phyloP scores from a whole-genome alignment of 225 moss, liverwort and hornwort genomes.

The Straminergon stramineum region DNA sequence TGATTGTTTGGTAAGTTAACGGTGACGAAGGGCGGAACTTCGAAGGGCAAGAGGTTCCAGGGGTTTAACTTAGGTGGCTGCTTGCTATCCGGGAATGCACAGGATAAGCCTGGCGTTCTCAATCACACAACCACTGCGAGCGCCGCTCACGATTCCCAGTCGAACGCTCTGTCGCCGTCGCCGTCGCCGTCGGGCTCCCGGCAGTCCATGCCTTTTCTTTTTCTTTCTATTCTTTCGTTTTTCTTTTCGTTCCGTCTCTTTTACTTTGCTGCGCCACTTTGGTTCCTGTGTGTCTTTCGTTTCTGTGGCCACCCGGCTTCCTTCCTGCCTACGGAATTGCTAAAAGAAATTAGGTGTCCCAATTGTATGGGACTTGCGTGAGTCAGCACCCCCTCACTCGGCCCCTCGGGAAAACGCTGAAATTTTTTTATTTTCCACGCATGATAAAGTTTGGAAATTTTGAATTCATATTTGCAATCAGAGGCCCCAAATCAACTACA shows the following conservation, averaged over 20 bases:
- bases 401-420: too few relatives aligned
- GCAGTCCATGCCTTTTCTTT: background rate
- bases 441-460: too few relatives aligned
- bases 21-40: background rate
- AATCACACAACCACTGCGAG: constrained; percentile 12
- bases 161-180: background rate
- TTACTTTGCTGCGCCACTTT: background rate
- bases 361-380: background rate
- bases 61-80: constrained; percentile 1
- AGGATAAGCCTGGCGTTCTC: constrained; percentile 35
- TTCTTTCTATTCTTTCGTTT: background rate
- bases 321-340: background rate
- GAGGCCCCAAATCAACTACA: too few relatives aligned
- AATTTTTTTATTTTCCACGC: too few relatives aligned
- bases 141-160: background rate
- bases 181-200: background rate
- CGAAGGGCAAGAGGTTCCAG: background rate
- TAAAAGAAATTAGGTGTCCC: background rate
- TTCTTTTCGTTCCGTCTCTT: background rate
- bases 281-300: background rate
- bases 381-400: background rate
- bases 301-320: background rate
- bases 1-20: background rate
- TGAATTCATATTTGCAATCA: too few relatives aligned
- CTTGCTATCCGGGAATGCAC: constrained; percentile 4